These are phyloP conservation scores for Penstemon davidsonii DNA, from an alignment of 257 asterid genomes.

Conservation along the genomic window DNA sequence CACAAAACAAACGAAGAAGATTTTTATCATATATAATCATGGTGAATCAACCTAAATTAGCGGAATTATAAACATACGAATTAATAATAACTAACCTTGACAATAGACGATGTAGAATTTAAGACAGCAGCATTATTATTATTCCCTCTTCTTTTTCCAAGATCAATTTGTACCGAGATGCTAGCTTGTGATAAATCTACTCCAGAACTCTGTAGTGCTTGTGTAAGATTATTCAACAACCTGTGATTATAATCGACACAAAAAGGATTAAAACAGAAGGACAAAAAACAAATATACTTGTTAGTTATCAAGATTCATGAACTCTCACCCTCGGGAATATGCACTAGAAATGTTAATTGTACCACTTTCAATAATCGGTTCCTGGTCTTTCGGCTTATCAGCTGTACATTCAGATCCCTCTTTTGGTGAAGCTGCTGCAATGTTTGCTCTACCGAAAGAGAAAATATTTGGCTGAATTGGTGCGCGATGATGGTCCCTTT, in stretches of 20 bases:
- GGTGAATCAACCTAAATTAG: too few relatives aligned
- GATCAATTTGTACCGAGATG: conserved; percentile 86
- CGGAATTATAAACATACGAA: neutral
- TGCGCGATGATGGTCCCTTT: conserved; percentile 44
- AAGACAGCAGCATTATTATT: conserved; percentile 23
- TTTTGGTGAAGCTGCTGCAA: conserved; percentile 39
- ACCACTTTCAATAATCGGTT: conserved; percentile 64
- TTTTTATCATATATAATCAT: neutral
- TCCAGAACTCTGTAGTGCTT: conserved; percentile 84
- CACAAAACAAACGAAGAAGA: neutral
- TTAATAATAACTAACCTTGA: conserved; percentile 48
- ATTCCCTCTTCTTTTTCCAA: conserved; percentile 64
- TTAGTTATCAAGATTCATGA: neutral
- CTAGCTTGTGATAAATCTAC: conserved; percentile 80
- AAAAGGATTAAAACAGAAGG: neutral
- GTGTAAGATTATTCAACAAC: conserved; percentile 72
- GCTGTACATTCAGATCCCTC: conserved; percentile 41
- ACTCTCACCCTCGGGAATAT: conserved; percentile 79
- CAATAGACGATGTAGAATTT: conserved; percentile 46
- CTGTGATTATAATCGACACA: conserved; percentile 37
- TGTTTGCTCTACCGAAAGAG: conserved; percentile 41
- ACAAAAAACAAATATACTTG: neutral
- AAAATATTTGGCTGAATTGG: conserved; percentile 40
- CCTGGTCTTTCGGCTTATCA: conserved; percentile 53
- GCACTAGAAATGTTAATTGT: conserved; percentile 71